Evolutionary conservation across 805 yeast species (phyloP), one percentile per base, ranked within the genome.

Genomic region (Alloascoidea africana): DNA sequence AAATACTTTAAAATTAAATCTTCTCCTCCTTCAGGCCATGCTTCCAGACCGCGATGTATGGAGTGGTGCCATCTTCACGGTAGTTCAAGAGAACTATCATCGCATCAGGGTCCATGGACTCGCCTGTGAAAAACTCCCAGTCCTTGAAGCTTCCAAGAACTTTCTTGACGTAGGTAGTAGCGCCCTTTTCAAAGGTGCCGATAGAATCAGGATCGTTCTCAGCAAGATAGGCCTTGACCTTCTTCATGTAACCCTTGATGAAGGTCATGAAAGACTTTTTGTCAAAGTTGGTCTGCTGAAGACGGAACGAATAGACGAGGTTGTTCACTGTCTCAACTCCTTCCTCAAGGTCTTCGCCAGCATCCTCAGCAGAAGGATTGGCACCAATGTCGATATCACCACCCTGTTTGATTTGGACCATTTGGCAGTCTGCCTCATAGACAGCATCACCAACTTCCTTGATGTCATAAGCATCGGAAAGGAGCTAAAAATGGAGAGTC

Each of bases 121-220:
- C 97, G 74, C 98, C 97, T 53, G 96, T 89, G 87, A 68, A 91
- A 76, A 91, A 91, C 62, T 91, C 98, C 94, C 93, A 91, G 77
- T 91, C 98, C 62, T 80, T 81, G 91, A 91, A 91, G 66, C 87
- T 80, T 57, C 77, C 81, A 56, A 91, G 65, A 51, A 91, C 80
- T 76, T 91, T 91, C 84, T 91, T 91, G 67, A 83, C 93, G 76
- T 87, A 91, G 54, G 83, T 66, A 53, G 77, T 73, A 54, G 98
- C 98, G 64, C 97, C 97, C 75, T 91, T 89, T 77, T 89, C 96
- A 66, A 91, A 91, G 50, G 63, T 66, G 58, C 80, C 77, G 54
- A 91, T 75, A 56, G 69, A 71, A 36, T 89, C 97, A 59, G 98
- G 97, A 68, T 74, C 65, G 51, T 70, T 52, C 76, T 87, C 96